Base-by-base conservation (phyloP, 179 eudicot genomes). In the Vitellaria paradoxa region DNA sequence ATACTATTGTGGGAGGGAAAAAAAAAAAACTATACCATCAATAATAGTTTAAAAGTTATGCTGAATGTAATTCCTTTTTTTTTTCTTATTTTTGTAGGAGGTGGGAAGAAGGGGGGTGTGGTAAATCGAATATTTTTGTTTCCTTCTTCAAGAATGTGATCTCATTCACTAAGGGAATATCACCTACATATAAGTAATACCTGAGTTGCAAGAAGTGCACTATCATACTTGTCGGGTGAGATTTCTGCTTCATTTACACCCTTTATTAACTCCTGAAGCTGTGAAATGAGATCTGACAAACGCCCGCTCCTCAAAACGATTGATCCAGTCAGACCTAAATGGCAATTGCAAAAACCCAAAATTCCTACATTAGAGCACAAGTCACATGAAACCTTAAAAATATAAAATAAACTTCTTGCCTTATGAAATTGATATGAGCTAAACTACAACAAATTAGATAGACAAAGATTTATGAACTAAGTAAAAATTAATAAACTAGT, bases 221-320 rank as follows among this genome's bases (percentile, higher is more conserved):
- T 88, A 82, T 94, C 97, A 78, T 84, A 83, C 77, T 85, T 93
- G 62, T 85, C 86, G 53, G 94, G 86, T 70, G 91, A 85, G 63
- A 87, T 64, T 71, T 93, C 94, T 76, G 88, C 77, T 67, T 88
- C 97, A 84, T 87, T 86, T 74, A 93, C 89, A 79, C 94, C 91
- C 61, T 83, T 83, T 62, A 87, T 81, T 67, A 90, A 81, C 59
- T 87, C 96, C 79, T 93, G 97, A 77, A 94, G 94, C 78, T 94
- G 94, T 30, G 82, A 80, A 70, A 94, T 82, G 73, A 91, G 79
- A 81, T 94, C 97, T 57, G 98, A 94, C 77, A 94, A 74, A 15
- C 56, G 84, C 81, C 98, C 98, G 62, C 89, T 94, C 89, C 87
- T 91, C 93, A 94, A 82, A 78, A 94, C 77, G 77, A 94, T 79